A percentile compares a stretch with the other conserved stretches of the same genome.
Evolutionary conservation across 2,329 filamentous ascomycete species (phyloP).

Genomic region (Pseudopithomyces chartarum): DNA sequence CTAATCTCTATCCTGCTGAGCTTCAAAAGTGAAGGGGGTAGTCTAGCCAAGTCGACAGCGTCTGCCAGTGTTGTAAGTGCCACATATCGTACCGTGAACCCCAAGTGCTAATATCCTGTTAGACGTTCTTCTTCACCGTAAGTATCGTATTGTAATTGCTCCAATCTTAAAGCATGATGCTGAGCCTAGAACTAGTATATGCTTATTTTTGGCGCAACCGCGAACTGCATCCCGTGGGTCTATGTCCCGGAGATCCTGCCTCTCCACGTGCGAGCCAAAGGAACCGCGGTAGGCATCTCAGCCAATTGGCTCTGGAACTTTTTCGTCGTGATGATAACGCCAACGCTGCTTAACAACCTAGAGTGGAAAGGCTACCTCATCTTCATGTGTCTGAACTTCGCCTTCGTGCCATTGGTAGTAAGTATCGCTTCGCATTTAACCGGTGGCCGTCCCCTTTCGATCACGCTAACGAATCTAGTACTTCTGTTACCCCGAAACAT

Average conservation of each 20-base stretch:
- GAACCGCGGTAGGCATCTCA: slow-evolving; percentile 55
- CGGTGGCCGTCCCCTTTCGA: not conserved
- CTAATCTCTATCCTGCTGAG: slow-evolving; percentile 48
- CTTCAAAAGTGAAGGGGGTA: slow-evolving; percentile 41
- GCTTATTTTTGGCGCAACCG: slow-evolving; percentile 30
- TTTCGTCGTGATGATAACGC: slow-evolving; percentile 59
- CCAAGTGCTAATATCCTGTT: not conserved
- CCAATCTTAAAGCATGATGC: not conserved
- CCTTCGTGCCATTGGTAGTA: slow-evolving; percentile 51
- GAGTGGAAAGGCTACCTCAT: slow-evolving; percentile 60
- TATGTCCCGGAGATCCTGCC: slow-evolving; percentile 58
- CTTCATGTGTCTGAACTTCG: slow-evolving; percentile 56
- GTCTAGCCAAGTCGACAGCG: slow-evolving; percentile 47
- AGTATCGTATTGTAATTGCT: slow-evolving; percentile 6
- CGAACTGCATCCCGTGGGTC: slow-evolving; percentile 53
- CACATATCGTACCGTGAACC: not conserved
- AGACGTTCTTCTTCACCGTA: slow-evolving; percentile 55
- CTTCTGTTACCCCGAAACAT: slow-evolving; percentile 48
- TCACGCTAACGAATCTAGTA: slow-evolving; percentile 32
- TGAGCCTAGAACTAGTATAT: slow-evolving; percentile 21
- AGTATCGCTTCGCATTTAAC: slow-evolving; percentile 3
- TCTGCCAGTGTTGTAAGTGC: slow-evolving; percentile 48
- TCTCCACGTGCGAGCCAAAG: slow-evolving; percentile 56
- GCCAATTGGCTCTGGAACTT: slow-evolving; percentile 58
- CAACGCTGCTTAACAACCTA: slow-evolving; percentile 53